Base-by-base conservation (phyloP, 208 protist genomes). In the Porcisia hertigi region DNA sequence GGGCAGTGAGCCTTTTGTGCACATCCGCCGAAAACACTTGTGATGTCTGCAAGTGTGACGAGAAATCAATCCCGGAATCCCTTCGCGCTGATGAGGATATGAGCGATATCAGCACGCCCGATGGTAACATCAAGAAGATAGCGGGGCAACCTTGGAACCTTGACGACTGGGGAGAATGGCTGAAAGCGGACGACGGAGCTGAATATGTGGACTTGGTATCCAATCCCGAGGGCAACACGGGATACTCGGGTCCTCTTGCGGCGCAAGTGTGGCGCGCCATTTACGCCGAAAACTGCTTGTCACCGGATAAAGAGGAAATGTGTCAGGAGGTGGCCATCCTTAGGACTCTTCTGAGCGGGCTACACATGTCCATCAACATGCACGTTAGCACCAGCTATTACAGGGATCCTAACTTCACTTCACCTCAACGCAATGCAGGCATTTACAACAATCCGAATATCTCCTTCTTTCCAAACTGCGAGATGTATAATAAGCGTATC, bases 331-430 rank as follows among this genome's bases (percentile, higher is more conserved):
- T 90, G 30, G 43, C 76, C 11, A 78, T 96, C 54, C 86, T 96
- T 54, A 69, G 71, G 34, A 90, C 79, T 18, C 82, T 98, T 6
- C 66, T 98, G 34, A 97, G 93, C 79, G 95, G 95, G 16, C 77
- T 98, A 45, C 94, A 98, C 76, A 88, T 85, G 65, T 97, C 93
- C 55, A 97, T 98, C 70, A 88, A 84, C 30, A 88, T 95, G 73
- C 91, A 98, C 55, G 93, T 98, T 4, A 80, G 86, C 60, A 86
- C 89, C 12, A 96, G 96, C 77, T 97, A 88, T 73, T 87, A 93
- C 80, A 94, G 91, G 58, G 90, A 97, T 57, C 70, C 77, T 2
- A 73, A 93, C 18, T 53, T 88, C 30, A 74, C 64, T 3, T 97
- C 94, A 16, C 88, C 92, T 12, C 82, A 91, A 69, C 77, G 73